phyloP scores from a whole-genome alignment of 768 basidiomycete genomes.

The Sarcomyxa edulis region DNA sequence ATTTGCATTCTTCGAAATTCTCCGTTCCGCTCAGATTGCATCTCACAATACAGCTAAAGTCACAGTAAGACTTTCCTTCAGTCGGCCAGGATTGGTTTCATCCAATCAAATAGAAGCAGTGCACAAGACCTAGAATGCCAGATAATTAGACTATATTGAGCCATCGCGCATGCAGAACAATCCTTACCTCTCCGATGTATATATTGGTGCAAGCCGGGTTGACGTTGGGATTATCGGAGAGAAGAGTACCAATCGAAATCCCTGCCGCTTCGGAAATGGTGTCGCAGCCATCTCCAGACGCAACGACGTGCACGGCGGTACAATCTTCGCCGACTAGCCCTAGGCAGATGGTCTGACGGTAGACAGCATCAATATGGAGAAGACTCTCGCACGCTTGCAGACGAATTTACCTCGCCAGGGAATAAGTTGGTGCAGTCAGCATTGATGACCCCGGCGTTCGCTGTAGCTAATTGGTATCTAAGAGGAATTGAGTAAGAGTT shows the following conservation, averaged over 20 bases:
- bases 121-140: too few relatives aligned
- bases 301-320: constrained; percentile 39
- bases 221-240: constrained; percentile 64
- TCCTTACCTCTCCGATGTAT: constrained; percentile 50
- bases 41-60: too few relatives aligned
- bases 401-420: too few relatives aligned
- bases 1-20: too few relatives aligned
- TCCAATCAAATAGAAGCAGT: too few relatives aligned
- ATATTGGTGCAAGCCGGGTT: constrained; percentile 47
- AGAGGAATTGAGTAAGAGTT: neutral
- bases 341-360: constrained; percentile 53
- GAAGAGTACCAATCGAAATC: constrained; percentile 40
- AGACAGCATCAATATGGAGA: too few relatives aligned
- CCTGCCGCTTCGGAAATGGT: constrained; percentile 32
- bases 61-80: too few relatives aligned
- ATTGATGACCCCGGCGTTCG: constrained; percentile 45
- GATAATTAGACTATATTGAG: too few relatives aligned
- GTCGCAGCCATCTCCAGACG: constrained; percentile 45
- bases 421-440: constrained; percentile 50
- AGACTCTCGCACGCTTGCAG: too few relatives aligned
- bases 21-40: too few relatives aligned
- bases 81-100: too few relatives aligned
- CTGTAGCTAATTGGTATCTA: constrained; percentile 55
- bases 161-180: neutral
- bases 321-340: constrained; percentile 57